A percentile compares a stretch with the other conserved stretches of the same genome.
phyloP scores from a whole-genome alignment of 768 basidiomycete species.

The Leccinum longicurvipes region DNA sequence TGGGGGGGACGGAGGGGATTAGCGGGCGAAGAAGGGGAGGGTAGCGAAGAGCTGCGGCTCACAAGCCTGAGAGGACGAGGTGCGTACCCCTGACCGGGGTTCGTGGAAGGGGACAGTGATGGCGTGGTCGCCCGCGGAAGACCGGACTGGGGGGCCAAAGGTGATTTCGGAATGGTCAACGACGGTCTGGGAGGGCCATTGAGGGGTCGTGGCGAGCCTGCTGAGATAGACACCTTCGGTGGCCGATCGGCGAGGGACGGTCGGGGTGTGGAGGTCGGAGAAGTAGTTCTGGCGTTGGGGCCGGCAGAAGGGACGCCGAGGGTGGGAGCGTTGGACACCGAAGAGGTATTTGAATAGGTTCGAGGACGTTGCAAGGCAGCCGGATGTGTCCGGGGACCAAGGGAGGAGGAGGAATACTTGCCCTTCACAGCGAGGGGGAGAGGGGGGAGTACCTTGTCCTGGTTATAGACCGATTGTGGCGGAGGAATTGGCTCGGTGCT shows the following conservation, averaged over 20 bases:
- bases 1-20: neutral
- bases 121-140: slow-evolving; percentile 23
- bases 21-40: neutral
- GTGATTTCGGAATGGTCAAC: slow-evolving; percentile 26
- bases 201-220: slow-evolving; percentile 12
- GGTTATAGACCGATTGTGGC: slow-evolving; percentile 8
- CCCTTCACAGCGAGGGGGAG: slow-evolving; percentile 17
- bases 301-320: slow-evolving; percentile 5
- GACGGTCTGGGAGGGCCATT: slow-evolving; percentile 22
- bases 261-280: slow-evolving; percentile 9
- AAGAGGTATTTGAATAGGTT: slow-evolving; percentile 35
- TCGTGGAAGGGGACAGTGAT: slow-evolving; percentile 4
- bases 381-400: slow-evolving; percentile 11
- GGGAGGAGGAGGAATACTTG: slow-evolving; percentile 21
- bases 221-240: slow-evolving; percentile 9
- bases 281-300: slow-evolving; percentile 10
- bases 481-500: slow-evolving; percentile 18
- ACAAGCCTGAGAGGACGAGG: slow-evolving; percentile 28
- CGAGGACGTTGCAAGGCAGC: slow-evolving; percentile 23
- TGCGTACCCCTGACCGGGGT: slow-evolving; percentile 11
- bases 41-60: slow-evolving; percentile 16
- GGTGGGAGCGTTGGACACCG: slow-evolving; percentile 20
- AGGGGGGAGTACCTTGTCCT: slow-evolving; percentile 33
- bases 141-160: slow-evolving; percentile 11
- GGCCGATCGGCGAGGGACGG: slow-evolving; percentile 9